Evolutionary conservation across 306 rosid genomes (phyloP), one percentile per base, ranked within the genome.

Genomic region (Malus fusca): DNA sequence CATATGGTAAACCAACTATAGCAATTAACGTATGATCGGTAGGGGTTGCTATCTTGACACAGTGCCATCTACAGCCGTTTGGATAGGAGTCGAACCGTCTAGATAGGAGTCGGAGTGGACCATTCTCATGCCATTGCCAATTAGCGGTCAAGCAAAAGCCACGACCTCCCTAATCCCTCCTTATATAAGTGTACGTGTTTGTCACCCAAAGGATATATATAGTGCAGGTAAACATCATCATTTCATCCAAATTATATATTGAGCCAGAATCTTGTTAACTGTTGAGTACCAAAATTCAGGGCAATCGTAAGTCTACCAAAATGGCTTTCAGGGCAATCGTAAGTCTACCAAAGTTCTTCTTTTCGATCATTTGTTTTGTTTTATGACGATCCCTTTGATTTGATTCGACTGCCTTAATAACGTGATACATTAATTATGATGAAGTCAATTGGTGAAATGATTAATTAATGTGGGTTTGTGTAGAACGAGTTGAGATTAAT

Each of bases 401-500:
- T 25, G 19, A 60, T 25, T 60, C 6, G 18, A 13, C 14, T 60
- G 18, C 35, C 65, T 60, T 60, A 25, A 22, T n/a, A n/a, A 56
- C 62, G 62, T 56, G 22, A 21, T n/a, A 56, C 10, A 56, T 56
- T 25, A 23, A 25, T 60, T 60, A 25, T 23, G 30, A n/a, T 4
- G 21, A 12, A 0, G 15, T 22, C 48, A 33, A 69, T 69, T 28
- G 23, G 23, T 26, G 23, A 69, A 69, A 9, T 69, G 59, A 69
- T 48, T 58, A 4, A 51, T 56, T 56, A 22, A 56, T 60, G 33
- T 63, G 42, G 2, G 42, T 30, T 63, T 63, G 68, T 30, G 12
- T 30, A 63, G 68, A 63, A 28, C 42, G 31, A 12, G 8, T 63
- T 11, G 69, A 82, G 75, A 68, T 82, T 82, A 68, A 30, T 69